Conservation (phyloP, 345 rosid genomes). For the Acer saccharum region DNA sequence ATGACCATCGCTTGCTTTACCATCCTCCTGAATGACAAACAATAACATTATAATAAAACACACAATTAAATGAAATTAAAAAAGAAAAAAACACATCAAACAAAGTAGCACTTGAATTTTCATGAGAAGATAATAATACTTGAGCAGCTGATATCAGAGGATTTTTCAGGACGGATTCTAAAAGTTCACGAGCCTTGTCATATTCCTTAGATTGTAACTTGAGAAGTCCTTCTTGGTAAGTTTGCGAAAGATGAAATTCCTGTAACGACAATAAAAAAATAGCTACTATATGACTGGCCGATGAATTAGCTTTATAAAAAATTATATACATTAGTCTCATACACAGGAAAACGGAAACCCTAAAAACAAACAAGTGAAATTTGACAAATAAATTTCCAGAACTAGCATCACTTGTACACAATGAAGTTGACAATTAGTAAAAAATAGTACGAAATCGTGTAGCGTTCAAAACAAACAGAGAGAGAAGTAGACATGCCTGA, state of each 20-base stretch:
- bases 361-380: background rate
- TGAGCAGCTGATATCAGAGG: conserved; percentile 75
- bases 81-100: background rate
- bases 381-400: background rate
- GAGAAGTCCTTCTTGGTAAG: conserved; percentile 88
- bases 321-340: background rate
- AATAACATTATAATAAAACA: background rate
- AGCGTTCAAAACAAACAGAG: conserved; percentile 2
- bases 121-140: conserved; percentile 34
- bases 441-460: background rate
- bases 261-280: conserved; percentile 21
- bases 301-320: background rate
- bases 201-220: conserved; percentile 89
- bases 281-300: background rate
- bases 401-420: background rate
- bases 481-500: conserved; percentile 51
- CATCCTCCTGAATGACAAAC: conserved; percentile 55
- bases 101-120: conserved; percentile 6
- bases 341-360: conserved; percentile 2
- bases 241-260: conserved; percentile 95
- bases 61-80: too few relatives aligned
- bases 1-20: conserved; percentile 69
- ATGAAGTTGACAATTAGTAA: background rate
- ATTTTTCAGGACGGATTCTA: conserved; percentile 82
- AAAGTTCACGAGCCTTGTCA: conserved; percentile 69